Conservation (phyloP, 495 filamentous ascomycete genomes). For the Xylaria sp. region DNA sequence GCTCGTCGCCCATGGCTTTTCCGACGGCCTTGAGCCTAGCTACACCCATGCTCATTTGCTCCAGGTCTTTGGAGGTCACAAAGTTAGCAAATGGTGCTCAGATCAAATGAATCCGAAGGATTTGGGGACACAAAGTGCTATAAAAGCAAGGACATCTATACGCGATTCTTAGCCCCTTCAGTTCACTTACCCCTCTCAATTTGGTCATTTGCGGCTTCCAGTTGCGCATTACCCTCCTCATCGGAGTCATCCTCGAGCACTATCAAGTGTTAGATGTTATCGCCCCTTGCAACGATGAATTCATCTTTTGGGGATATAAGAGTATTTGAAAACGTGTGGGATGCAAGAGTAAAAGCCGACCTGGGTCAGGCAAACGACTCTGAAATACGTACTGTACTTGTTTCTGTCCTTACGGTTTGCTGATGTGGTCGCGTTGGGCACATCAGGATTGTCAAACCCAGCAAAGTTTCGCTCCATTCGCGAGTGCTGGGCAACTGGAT, state of each 20-base stretch:
- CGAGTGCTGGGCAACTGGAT: conserved; percentile 28
- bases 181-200: conserved; percentile 58
- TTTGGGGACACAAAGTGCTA: background rate
- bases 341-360: background rate
- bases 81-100: conserved; percentile 11
- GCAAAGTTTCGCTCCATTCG: conserved; percentile 36
- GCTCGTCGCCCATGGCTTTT: conserved; percentile 71
- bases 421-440: conserved; percentile 3
- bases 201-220: conserved; percentile 77
- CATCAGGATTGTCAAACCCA: conserved; percentile 25
- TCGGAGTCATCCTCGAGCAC: conserved; percentile 40
- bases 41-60: conserved; percentile 65
- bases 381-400: conserved; percentile 35
- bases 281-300: background rate
- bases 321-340: no score
- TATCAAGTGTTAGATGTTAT: conserved; percentile 9
- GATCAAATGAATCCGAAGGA: background rate
- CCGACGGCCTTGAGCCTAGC: conserved; percentile 71
- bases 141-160: conserved; percentile 38
- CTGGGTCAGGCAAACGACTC: background rate
- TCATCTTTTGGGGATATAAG: background rate
- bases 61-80: conserved; percentile 30
- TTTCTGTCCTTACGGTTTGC: conserved; percentile 23
- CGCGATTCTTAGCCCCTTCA: background rate
- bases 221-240: conserved; percentile 40